These are phyloP conservation scores for Nasturtium officinale DNA, from an alignment of 345 rosid genomes.

Conservation along the genomic window DNA sequence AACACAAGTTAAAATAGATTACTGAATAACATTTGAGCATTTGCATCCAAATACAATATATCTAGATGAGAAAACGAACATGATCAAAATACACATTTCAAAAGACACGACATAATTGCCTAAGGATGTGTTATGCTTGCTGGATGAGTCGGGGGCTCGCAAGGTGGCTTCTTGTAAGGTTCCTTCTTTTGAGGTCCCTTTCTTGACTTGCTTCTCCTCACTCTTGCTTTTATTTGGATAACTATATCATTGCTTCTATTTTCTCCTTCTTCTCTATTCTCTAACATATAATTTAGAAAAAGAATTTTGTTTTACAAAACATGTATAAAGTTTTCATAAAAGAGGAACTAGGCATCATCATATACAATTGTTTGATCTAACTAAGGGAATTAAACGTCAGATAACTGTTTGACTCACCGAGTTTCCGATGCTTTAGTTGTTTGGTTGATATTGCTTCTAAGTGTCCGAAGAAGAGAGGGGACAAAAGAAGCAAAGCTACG, in stretches of 20 bases:
- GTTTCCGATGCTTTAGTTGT: background rate
- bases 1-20: too few relatives aligned
- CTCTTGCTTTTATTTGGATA: constrained; percentile 18
- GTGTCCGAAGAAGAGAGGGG: constrained; percentile 15
- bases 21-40: too few relatives aligned
- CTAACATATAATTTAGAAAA: background rate
- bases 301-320: background rate
- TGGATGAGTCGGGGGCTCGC: constrained; percentile 16
- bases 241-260: background rate
- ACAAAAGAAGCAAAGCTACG: constrained; percentile 1
- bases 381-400: background rate
- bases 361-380: background rate
- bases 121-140: constrained; percentile 4
- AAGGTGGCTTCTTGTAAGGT: constrained; percentile 13
- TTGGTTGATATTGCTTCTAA: constrained; percentile 18
- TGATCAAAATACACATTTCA: too few relatives aligned
- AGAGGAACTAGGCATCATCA: background rate
- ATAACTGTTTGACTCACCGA: constrained; percentile 2
- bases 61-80: too few relatives aligned
- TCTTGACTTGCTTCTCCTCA: constrained; percentile 6
- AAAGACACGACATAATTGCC: too few relatives aligned
- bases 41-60: too few relatives aligned
- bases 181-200: constrained; percentile 27
- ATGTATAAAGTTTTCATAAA: background rate
- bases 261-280: constrained; percentile 3